Percentiles rank a stretch among this genome's conserved stretches.
Conservation (phyloP, 176 grass and related monocot genomes). For the Avena atlantica region DNA sequence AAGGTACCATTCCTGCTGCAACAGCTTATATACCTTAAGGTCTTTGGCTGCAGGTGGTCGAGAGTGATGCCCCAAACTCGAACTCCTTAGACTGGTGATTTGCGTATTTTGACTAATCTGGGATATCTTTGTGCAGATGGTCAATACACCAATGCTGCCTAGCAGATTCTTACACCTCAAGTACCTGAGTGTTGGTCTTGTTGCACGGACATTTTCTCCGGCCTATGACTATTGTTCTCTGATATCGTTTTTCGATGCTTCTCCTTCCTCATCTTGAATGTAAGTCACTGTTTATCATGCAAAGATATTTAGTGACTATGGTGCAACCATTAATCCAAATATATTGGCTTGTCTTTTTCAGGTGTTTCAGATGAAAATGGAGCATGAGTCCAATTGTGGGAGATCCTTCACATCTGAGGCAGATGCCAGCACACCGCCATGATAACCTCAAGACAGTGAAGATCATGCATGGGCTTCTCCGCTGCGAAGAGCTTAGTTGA, state of each 20-base stretch:
- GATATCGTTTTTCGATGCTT: constrained; percentile 22
- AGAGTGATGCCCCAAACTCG: constrained; percentile 1
- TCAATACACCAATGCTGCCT: not conserved
- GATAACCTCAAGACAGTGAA: too few relatives aligned
- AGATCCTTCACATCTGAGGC: not conserved
- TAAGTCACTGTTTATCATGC: not conserved
- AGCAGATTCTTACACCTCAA: constrained; percentile 24
- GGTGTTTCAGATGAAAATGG: not conserved
- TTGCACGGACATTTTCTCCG: not conserved
- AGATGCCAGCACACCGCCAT: too few relatives aligned
- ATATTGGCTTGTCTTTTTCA: not conserved
- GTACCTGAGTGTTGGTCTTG: not conserved
- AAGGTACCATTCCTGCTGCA: not conserved
- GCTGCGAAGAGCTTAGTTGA: too few relatives aligned
- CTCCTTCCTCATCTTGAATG: constrained; percentile 38
- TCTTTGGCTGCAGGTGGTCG: not conserved
- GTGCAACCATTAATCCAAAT: not conserved
- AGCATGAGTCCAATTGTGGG: not conserved
- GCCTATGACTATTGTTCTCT: constrained; percentile 31
- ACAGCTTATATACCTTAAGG: not conserved
- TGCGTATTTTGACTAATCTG: not conserved
- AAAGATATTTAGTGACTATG: not conserved
- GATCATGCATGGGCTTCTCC: too few relatives aligned
- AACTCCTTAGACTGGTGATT: not conserved
- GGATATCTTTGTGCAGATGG: not conserved